phyloP scores from a whole-genome alignment of 2,329 filamentous ascomycete genomes.

The Aureobasidium sp. region DNA sequence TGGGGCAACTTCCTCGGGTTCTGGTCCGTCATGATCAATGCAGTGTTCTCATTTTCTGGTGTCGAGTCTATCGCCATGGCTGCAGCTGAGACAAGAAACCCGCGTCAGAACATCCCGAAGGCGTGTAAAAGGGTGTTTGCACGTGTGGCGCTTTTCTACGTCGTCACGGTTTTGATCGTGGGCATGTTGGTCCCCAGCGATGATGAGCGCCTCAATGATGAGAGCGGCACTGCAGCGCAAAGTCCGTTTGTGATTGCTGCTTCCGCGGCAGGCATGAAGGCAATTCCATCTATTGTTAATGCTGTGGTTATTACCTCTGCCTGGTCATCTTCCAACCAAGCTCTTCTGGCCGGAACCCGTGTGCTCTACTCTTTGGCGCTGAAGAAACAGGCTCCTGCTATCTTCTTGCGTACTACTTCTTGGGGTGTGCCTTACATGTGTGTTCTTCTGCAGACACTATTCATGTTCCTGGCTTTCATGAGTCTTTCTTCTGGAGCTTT shows the following conservation, averaged over 20 bases:
- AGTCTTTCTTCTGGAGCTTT: slow-evolving; percentile 37
- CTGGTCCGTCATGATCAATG: slow-evolving; percentile 55
- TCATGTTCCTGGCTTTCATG: slow-evolving; percentile 52
- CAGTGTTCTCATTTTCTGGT: slow-evolving; percentile 71
- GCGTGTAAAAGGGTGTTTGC: slow-evolving; percentile 77
- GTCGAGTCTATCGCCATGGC: slow-evolving; percentile 75
- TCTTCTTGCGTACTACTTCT: slow-evolving; percentile 64
- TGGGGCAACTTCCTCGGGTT: slow-evolving; percentile 40
- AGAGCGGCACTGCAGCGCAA: slow-evolving; percentile 43
- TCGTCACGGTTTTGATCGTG: slow-evolving; percentile 63
- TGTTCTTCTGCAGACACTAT: slow-evolving; percentile 53
- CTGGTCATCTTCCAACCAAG: slow-evolving; percentile 69
- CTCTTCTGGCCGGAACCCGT: slow-evolving; percentile 67
- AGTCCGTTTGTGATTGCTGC: slow-evolving; percentile 74
- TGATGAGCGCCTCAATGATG: slow-evolving; percentile 52
- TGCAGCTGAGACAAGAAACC: slow-evolving; percentile 72
- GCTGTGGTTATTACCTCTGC: slow-evolving; percentile 68
- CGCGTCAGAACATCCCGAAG: slow-evolving; percentile 66
- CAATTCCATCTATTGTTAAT: slow-evolving; percentile 63
- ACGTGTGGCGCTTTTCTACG: slow-evolving; percentile 76
- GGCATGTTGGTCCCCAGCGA: slow-evolving; percentile 61
- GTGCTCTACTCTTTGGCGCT: slow-evolving; percentile 66
- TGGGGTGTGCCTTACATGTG: slow-evolving; percentile 65
- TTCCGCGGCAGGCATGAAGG: slow-evolving; percentile 54
- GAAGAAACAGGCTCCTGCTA: slow-evolving; percentile 62